Evolutionary conservation across 371 early-diverging fungal species (phyloP).

Genomic region (Sporodiniella umbellata): DNA sequence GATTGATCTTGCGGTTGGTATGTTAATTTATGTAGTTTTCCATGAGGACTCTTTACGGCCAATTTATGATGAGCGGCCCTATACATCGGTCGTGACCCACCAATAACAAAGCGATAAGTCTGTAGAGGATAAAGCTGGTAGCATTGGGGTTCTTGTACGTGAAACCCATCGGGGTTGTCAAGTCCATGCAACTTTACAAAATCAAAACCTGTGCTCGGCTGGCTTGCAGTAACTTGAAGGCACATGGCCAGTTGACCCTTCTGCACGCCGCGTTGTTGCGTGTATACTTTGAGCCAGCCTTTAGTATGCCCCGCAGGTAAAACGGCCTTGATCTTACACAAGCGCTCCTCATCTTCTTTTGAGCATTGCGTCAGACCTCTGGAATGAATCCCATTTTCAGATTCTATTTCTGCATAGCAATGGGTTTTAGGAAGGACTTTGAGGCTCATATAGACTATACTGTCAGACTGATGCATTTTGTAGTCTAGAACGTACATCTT

Average conservation of each 20-base stretch:
- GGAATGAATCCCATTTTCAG: conserved; percentile 6
- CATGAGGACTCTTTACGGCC: conserved; percentile 41
- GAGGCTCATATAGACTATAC: conserved; percentile 11
- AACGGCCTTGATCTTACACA: conserved; percentile 43
- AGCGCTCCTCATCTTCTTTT: conserved; percentile 8
- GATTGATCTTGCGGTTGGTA: conserved; percentile 44
- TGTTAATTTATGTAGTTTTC: conserved; percentile 35
- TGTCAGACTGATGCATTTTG: neutral
- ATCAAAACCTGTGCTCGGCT: conserved; percentile 17
- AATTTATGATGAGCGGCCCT: conserved; percentile 32
- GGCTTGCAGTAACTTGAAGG: conserved; percentile 15
- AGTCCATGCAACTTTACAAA: conserved; percentile 46
- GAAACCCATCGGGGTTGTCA: conserved; percentile 33
- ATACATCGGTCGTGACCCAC: conserved; percentile 9
- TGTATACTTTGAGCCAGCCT: conserved; percentile 47
- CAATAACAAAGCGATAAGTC: conserved; percentile 33
- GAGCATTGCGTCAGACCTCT: conserved; percentile 38
- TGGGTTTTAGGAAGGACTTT: conserved; percentile 14
- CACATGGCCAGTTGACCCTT: conserved; percentile 24
- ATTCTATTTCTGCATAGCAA: conserved; percentile 39
- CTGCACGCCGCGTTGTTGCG: conserved; percentile 15
- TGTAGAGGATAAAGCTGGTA: conserved; percentile 43
- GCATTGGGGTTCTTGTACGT: conserved; percentile 46
- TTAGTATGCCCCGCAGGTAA: conserved; percentile 25
- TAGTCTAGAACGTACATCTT: conserved; percentile 22